phyloP scores from a whole-genome alignment of 2,329 filamentous ascomycete genomes.

The Neurospora crassa region DNA sequence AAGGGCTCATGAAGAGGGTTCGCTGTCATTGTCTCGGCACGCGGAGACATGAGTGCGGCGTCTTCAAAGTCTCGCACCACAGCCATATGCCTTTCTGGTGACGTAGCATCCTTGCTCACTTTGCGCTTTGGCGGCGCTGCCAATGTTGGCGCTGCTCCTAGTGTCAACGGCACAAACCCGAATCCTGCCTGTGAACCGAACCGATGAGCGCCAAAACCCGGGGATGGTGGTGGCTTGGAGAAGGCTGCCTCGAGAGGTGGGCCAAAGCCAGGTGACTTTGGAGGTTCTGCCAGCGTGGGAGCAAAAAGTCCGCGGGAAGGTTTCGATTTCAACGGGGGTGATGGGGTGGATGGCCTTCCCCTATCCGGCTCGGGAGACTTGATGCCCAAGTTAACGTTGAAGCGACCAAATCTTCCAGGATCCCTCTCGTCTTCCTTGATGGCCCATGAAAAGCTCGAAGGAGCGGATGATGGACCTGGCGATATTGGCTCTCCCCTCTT shows the following conservation, averaged over 20 bases:
- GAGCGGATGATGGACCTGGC: slow-evolving; percentile 58
- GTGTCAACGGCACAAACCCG: slow-evolving; percentile 31
- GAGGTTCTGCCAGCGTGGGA: slow-evolving; percentile 22
- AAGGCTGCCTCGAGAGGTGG: not conserved
- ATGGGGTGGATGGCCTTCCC: slow-evolving; percentile 15
- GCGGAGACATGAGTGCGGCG: slow-evolving; percentile 58
- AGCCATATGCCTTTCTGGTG: slow-evolving; percentile 27
- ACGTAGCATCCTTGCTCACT: slow-evolving; percentile 1
- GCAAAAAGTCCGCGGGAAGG: slow-evolving; percentile 20
- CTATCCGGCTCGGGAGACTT: slow-evolving; percentile 26
- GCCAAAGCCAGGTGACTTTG: slow-evolving; percentile 30
- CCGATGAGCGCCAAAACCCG: slow-evolving; percentile 21
- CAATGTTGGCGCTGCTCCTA: slow-evolving; percentile 17
- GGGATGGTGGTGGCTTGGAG: slow-evolving; percentile 11
- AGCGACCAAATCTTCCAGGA: slow-evolving; percentile 29
- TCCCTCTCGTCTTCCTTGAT: slow-evolving; percentile 37
- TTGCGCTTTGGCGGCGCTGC: slow-evolving; percentile 8
- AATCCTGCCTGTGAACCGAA: slow-evolving; percentile 30
- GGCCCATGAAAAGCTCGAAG: slow-evolving; percentile 52
- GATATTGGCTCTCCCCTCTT: slow-evolving; percentile 38
- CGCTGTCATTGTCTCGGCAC: slow-evolving; percentile 62
- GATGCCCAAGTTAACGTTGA: slow-evolving; percentile 29
- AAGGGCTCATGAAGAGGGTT: slow-evolving; percentile 49
- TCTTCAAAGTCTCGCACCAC: slow-evolving; percentile 30
- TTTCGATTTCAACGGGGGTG: slow-evolving; percentile 15